These are phyloP conservation scores for Dillenia suffruticosa DNA, from an alignment of 164 flowering plant species.

Conservation along the genomic window DNA sequence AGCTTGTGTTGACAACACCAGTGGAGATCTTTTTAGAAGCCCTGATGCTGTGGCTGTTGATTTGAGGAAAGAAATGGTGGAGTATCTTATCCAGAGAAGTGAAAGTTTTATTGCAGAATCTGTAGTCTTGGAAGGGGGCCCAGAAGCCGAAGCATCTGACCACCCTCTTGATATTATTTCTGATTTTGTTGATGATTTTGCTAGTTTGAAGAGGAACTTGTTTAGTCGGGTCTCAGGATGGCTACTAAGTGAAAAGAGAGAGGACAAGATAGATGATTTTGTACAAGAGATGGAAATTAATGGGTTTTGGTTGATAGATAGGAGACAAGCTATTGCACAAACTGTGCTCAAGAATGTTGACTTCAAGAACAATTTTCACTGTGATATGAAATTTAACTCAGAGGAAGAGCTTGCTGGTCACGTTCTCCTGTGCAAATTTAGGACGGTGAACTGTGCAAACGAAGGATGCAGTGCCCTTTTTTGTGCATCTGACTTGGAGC, in stretches of 20 bases:
- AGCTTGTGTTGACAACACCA: constrained; percentile 66
- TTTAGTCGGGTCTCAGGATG: constrained; percentile 78
- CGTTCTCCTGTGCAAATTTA: constrained; percentile 39
- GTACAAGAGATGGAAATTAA: constrained; percentile 75
- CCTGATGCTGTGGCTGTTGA: constrained; percentile 69
- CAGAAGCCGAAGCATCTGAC: constrained; percentile 37
- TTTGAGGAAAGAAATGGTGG: constrained; percentile 76
- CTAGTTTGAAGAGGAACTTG: constrained; percentile 55
- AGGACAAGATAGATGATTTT: constrained; percentile 85
- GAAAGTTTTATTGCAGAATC: constrained; percentile 68
- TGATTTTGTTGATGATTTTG: constrained; percentile 68
- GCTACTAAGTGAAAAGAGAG: constrained; percentile 81
- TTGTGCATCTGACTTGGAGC: constrained; percentile 49
- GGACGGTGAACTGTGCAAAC: constrained; percentile 46
- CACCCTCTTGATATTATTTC: constrained; percentile 69
- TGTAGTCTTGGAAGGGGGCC: constrained; percentile 42
- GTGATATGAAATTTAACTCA: constrained; percentile 47
- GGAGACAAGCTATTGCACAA: constrained; percentile 57
- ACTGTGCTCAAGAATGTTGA: constrained; percentile 68
- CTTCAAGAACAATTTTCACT: constrained; percentile 49
- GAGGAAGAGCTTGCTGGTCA: constrained; percentile 50
- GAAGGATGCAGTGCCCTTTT: constrained; percentile 58
- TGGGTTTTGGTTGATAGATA: constrained; percentile 70
- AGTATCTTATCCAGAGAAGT: constrained; percentile 56
- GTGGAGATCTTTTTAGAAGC: constrained; percentile 44